A percentile compares a stretch with the other conserved stretches of the same genome.
Evolutionary conservation across 495 filamentous ascomycete genomes (phyloP).

Genomic region (Cryomyces antarcticus): DNA sequence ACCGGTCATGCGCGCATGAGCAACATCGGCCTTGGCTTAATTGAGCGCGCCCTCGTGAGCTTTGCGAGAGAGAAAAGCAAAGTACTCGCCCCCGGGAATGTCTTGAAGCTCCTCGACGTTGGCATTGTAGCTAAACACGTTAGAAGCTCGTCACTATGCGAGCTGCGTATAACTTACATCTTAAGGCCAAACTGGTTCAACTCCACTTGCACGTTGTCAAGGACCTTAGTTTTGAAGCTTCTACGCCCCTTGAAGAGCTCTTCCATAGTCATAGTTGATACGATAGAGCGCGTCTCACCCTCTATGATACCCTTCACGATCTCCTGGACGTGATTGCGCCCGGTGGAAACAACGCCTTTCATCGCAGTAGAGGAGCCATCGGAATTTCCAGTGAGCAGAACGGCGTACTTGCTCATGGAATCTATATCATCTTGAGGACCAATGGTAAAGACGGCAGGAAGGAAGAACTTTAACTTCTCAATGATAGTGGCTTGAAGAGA

Average conservation of each 20-base stretch:
- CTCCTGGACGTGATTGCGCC: conserved; percentile 51
- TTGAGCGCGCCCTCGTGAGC: conserved; percentile 68
- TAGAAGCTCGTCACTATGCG: not conserved
- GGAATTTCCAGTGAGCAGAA: conserved; percentile 42
- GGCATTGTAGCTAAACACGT: conserved; percentile 38
- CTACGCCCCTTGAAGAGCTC: conserved; percentile 70
- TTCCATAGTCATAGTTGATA: conserved; percentile 70
- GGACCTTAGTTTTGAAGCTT: conserved; percentile 58
- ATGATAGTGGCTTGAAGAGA: conserved; percentile 65
- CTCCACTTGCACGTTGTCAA: conserved; percentile 57
- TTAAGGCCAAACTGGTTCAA: conserved; percentile 52
- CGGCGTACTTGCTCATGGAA: conserved; percentile 56
- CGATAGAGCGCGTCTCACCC: conserved; percentile 60
- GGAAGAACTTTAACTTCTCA: conserved; percentile 59
- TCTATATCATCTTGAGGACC: conserved; percentile 48
- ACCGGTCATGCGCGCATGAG: conserved; percentile 56
- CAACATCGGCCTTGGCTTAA: conserved; percentile 60
- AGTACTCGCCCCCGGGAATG: conserved; percentile 55
- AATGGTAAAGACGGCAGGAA: conserved; percentile 72
- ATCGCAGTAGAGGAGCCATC: conserved; percentile 19
- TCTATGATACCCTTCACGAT: conserved; percentile 82
- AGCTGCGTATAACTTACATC: conserved; percentile 19
- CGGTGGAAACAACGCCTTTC: conserved; percentile 9
- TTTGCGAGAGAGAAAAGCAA: conserved; percentile 56
- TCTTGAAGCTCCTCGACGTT: conserved; percentile 75